phyloP scores from a whole-genome alignment of 2,329 filamentous ascomycete genomes.

The Aspergillus caelatus region DNA sequence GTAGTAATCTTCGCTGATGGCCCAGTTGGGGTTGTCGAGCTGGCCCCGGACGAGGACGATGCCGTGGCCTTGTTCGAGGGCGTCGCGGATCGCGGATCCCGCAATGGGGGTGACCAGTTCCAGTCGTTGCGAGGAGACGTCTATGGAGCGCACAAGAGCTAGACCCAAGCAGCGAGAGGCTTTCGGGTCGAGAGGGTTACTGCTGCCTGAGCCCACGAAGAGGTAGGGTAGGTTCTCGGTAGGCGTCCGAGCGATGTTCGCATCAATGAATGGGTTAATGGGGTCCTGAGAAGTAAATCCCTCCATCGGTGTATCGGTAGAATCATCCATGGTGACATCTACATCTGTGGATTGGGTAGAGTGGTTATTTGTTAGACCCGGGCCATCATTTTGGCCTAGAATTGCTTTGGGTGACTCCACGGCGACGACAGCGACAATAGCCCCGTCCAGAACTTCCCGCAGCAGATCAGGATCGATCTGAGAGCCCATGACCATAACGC shows the following conservation, averaged over 20 bases:
- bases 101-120: conserved; percentile 55
- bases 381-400: conserved; percentile 13
- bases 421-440: conserved; percentile 56
- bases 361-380: conserved; percentile 2
- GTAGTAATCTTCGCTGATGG: conserved; percentile 47
- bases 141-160: conserved; percentile 48
- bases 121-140: conserved; percentile 42
- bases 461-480: conserved; percentile 52
- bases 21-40: conserved; percentile 50
- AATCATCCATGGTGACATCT: conserved; percentile 25
- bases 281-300: not conserved
- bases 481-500: conserved; percentile 56
- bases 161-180: conserved; percentile 55
- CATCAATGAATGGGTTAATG: conserved; percentile 13
- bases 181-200: conserved; percentile 50
- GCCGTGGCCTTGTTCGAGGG: conserved; percentile 39
- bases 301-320: not conserved
- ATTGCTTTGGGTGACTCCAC: conserved; percentile 46
- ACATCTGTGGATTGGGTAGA: conserved; percentile 5
- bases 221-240: conserved; percentile 56
- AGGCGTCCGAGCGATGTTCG: conserved; percentile 44
- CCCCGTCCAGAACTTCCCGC: conserved; percentile 55
- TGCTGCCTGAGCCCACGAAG: conserved; percentile 43
- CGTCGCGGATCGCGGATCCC: conserved; percentile 28
- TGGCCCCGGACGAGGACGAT: conserved; percentile 53